Conservation (phyloP, 2,329 filamentous ascomycete genomes). For the Didymella keratinophila region DNA sequence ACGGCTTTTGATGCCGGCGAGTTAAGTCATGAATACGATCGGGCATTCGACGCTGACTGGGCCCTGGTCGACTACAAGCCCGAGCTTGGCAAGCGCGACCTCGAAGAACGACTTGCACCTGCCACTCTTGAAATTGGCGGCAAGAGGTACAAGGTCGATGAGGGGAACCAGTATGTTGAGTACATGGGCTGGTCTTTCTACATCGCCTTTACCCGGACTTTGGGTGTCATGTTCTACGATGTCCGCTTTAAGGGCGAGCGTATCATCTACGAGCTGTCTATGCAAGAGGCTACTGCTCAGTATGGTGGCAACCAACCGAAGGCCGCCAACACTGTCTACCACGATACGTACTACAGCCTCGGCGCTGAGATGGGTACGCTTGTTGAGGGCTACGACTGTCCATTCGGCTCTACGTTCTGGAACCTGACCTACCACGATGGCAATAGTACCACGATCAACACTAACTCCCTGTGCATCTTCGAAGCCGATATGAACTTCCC, state of each 20-base stretch:
- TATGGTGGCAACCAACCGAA: slow-evolving; percentile 58
- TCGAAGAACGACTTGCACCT: slow-evolving; percentile 56
- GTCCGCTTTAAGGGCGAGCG: slow-evolving; percentile 63
- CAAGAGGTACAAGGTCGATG: slow-evolving; percentile 54
- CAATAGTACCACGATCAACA: slow-evolving; percentile 57
- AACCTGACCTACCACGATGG: slow-evolving; percentile 56
- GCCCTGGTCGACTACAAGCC: slow-evolving; percentile 52
- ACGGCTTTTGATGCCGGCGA: slow-evolving; percentile 54
- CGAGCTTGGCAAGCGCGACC: slow-evolving; percentile 35
- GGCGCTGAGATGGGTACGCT: slow-evolving; percentile 55
- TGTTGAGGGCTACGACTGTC: slow-evolving; percentile 61
- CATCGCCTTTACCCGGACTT: slow-evolving; percentile 58
- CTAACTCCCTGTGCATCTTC: slow-evolving; percentile 60
- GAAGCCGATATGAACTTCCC: slow-evolving; percentile 44
- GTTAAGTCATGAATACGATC: slow-evolving; percentile 55
- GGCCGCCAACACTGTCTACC: slow-evolving; percentile 56
- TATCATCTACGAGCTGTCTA: slow-evolving; percentile 63
- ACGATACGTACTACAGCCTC: slow-evolving; percentile 60
- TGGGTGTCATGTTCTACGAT: slow-evolving; percentile 61
- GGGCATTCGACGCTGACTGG: slow-evolving; percentile 59
- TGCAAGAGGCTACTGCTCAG: slow-evolving; percentile 64
- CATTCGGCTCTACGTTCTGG: slow-evolving; percentile 59
- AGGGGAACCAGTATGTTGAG: slow-evolving; percentile 54
- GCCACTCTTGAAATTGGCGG: slow-evolving; percentile 52
- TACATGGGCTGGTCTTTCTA: slow-evolving; percentile 63